Base-by-base conservation (phyloP, 306 rosid genomes). In the Castanea mollissima region DNA sequence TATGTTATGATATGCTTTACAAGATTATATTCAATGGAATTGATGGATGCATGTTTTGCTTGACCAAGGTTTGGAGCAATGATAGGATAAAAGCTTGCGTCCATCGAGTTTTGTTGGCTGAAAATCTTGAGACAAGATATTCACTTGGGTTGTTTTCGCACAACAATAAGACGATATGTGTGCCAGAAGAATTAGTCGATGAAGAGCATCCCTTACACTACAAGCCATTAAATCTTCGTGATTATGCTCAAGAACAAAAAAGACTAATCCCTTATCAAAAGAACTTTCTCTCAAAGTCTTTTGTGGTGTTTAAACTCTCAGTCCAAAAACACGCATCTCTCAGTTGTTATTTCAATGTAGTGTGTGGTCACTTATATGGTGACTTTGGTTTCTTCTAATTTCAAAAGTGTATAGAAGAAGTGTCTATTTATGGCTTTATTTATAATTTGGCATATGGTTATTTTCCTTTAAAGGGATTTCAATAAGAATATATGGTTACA, bases 131-230 rank as follows among this genome's bases (percentile, higher is more conserved):
- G 7, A 55, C 29, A 3, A 62, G 78, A 25, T 73, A 62, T 62
- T 62, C 78, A 2, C 9, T 79, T 21, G 15, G 57, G 49, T n/a
- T 74, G 25, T 79, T 71, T 52, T 54, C 74, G 54, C 64, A 63
- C 49, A 20, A 54, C 20, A 54, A 52, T 20, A 74, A 78, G 34
- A 63, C 25, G 23, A 35, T 79, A 79, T 13, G 5, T 3, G 44
- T 64, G 44, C 10, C 44, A 38, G 44, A 38, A 38, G 44, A 38
- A 55, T 32, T 79, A 1, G 32, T 73, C 20, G 74, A 73, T 19
- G 78, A 74, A 0, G 31, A 80, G 52, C 83, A 80, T 27, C 78
- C 78, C 64, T 64, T 79, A 38, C 21, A 23, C 12, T 79, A 60
- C 38, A 62, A 72, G 14, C 46, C 57, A 6, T 21, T 79, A 3